Percentiles rank a stretch among this genome's conserved stretches.
phyloP scores from a whole-genome alignment of 2,329 filamentous ascomycete genomes.

The Colletotrichum sidae region DNA sequence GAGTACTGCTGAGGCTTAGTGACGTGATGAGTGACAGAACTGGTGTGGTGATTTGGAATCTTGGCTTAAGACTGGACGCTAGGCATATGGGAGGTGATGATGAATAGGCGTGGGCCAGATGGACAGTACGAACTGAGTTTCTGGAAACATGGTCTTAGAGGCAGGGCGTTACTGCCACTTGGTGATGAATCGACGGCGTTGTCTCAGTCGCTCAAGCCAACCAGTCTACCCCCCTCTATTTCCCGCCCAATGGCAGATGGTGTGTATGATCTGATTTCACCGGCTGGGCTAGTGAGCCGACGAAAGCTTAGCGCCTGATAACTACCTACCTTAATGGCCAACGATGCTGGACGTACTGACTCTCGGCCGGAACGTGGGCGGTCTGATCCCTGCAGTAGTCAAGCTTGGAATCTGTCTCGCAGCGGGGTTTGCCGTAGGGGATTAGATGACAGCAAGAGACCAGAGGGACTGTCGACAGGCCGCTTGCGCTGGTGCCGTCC shows the following conservation, averaged over 20 bases:
- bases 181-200: slow-evolving; percentile 12
- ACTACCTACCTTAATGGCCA: slow-evolving; percentile 7
- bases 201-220: slow-evolving; percentile 25
- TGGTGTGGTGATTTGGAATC: not conserved
- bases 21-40: too few relatives aligned
- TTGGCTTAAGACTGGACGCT: not conserved
- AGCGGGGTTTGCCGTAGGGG: slow-evolving; percentile 4
- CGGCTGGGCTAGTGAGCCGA: too few relatives aligned
- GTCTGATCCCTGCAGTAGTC: slow-evolving; percentile 11
- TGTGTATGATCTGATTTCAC: slow-evolving; percentile 1
- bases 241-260: slow-evolving; percentile 9
- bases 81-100: slow-evolving; percentile 2
- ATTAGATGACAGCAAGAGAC: not conserved
- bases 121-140: slow-evolving; percentile 6
- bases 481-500: too few relatives aligned
- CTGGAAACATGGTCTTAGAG: slow-evolving; percentile 8
- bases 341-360: not conserved
- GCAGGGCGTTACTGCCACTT: not conserved
- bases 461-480: not conserved
- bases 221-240: slow-evolving; percentile 11
- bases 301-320: slow-evolving; percentile 4
- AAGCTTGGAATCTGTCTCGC: not conserved
- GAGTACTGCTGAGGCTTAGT: too few relatives aligned
- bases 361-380: slow-evolving; percentile 30
- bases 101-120: not conserved